phyloP scores from a whole-genome alignment of 129 eudicot genomes.

The Erigeron canadensis region DNA sequence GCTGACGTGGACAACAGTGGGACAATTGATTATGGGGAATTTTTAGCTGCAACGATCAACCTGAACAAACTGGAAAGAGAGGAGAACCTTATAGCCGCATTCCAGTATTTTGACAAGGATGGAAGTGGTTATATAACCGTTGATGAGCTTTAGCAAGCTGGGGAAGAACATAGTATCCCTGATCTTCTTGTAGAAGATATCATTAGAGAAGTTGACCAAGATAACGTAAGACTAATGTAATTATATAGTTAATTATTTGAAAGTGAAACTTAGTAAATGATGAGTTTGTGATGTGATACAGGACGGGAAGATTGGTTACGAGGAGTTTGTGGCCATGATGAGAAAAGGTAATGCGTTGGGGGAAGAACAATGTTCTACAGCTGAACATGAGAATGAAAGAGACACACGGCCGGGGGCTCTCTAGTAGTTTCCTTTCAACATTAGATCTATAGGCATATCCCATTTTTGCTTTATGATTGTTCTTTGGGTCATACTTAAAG shows the following conservation, averaged over 20 bases:
- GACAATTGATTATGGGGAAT: constrained; percentile 93
- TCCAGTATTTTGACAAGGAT: constrained; percentile 88
- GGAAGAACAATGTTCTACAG: constrained; percentile 94
- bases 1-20: constrained; percentile 94
- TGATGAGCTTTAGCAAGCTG: constrained; percentile 96
- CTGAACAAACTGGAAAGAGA: constrained; percentile 90
- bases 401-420: constrained; percentile 50
- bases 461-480: not conserved
- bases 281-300: constrained; percentile 20
- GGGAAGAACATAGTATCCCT: constrained; percentile 73
- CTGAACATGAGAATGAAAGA: constrained; percentile 88
- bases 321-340: constrained; percentile 99
- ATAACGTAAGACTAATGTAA: constrained; percentile 53
- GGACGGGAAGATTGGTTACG: constrained; percentile 81
- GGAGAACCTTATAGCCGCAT: constrained; percentile 87
- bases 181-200: constrained; percentile 80
- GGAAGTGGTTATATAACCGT: constrained; percentile 92
- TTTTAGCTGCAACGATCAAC: constrained; percentile 84
- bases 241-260: not conserved
- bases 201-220: constrained; percentile 93
- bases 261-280: not conserved
- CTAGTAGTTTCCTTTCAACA: constrained; percentile 26
- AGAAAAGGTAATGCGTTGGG: constrained; percentile 88
- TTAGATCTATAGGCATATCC: constrained; percentile 17
- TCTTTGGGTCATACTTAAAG: not conserved